Percentiles rank a stretch among this genome's conserved stretches.
phyloP scores from a whole-genome alignment of 2,329 filamentous ascomycete species.

The Aspergillus sp. region DNA sequence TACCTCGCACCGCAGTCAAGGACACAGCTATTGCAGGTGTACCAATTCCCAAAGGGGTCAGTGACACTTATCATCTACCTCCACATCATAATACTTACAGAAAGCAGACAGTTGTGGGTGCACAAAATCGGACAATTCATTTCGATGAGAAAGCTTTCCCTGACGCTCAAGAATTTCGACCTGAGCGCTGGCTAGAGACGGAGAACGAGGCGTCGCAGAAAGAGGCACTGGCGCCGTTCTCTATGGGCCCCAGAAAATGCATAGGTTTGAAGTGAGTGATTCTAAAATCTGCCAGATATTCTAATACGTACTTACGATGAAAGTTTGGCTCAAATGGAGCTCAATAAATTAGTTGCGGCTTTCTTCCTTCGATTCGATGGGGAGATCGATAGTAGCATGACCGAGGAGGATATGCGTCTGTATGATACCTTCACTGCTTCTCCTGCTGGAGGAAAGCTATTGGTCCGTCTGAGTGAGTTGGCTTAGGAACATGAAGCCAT shows the following conservation, averaged over 20 bases:
- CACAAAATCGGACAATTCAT: not conserved
- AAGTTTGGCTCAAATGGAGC: not conserved
- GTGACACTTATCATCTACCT: not conserved
- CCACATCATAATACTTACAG: not conserved
- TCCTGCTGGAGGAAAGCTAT: not conserved
- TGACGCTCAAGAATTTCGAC: not conserved
- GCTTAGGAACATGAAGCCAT: too few species aligned
- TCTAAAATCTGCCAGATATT: too few species aligned
- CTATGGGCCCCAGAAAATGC: not conserved
- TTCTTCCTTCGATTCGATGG: constrained; percentile 1
- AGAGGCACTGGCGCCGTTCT: not conserved
- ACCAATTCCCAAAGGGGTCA: not conserved
- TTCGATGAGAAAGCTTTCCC: not conserved
- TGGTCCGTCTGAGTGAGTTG: too few species aligned
- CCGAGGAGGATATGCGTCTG: not conserved
- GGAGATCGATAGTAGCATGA: not conserved
- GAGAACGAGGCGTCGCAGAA: not conserved
- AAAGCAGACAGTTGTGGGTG: not conserved
- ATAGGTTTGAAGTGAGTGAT: not conserved
- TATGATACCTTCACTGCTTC: constrained; percentile 1
- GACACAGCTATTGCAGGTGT: not conserved
- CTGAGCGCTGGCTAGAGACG: not conserved
- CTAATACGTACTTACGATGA: not conserved
- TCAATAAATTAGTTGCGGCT: not conserved
- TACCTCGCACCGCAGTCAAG: not conserved